Evolutionary conservation across 805 yeast species (phyloP), one percentile per base, ranked within the genome.

Genomic region (Yamadazyma kitorensis): DNA sequence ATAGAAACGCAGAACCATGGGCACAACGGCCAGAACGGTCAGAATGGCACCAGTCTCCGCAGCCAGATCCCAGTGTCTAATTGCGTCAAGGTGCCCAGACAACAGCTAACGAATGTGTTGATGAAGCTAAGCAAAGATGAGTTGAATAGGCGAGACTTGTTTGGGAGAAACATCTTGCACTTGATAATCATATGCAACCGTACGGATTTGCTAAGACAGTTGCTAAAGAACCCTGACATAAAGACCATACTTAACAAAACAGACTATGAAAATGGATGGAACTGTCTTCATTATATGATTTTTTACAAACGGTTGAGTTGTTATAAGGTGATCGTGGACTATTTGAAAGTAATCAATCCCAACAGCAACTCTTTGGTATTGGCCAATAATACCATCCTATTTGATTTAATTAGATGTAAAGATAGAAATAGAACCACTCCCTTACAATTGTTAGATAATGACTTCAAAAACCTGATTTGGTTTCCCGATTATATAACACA

Each of bases 211-310:
- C 57, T 84, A 12, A 48, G 57, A 6, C 61, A 61, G 15, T 43
- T 83, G 6, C 54, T 82, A 24, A 66, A 64, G 33, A 70, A 72
- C 41, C 67, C 71, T 6, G 68, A 70, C 12, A 49, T 74, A 15
- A 76, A 78, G 31, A 30, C 35, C n/a, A 39, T 61, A 2, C 24
- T 68, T 34, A 45, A 70, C 2, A 46, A 59, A 0, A 57, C 65
- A 2, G 96, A 89, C 54, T 64, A 63, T 33, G 96, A 88, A 55
- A 86, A 76, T 51, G 83, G 86, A 2, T 88, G 94, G 82, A 83
- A 85, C 27, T 76, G 86, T 17, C 63, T 89, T 18, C 96, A 89
- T 55, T 74, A 78, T 40, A 76, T 87, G 4, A 60, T 84, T 10
- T 75, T 66, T 44, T 60, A 73, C 41, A 83, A 78, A 21, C 67